Percentiles rank a stretch among this genome's conserved stretches.
Evolutionary conservation across 768 basidiomycete genomes (phyloP).

Genomic region (Mycena epipterygia): DNA sequence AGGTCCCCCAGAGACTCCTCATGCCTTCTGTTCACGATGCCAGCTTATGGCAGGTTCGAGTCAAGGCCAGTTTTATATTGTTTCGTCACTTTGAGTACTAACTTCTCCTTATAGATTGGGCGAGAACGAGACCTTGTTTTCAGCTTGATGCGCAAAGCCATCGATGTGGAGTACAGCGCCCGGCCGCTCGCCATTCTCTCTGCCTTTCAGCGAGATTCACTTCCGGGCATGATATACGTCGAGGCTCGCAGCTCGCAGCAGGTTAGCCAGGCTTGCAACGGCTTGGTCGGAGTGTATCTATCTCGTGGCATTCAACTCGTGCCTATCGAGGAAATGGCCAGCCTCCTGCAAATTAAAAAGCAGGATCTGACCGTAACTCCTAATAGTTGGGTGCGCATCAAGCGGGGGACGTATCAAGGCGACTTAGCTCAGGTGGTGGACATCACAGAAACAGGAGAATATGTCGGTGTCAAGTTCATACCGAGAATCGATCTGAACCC

Average conservation of each 20-base stretch:
- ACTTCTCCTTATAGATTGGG: conserved; percentile 73
- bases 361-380: conserved; percentile 87
- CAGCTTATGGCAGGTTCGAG: conserved; percentile 94
- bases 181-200: conserved; percentile 90
- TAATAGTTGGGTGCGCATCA: conserved; percentile 96
- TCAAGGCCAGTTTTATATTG: conserved; percentile 71
- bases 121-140: conserved; percentile 94
- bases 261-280: conserved; percentile 87
- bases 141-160: conserved; percentile 94
- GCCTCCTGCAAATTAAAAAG: conserved; percentile 95
- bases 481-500: conserved; percentile 98
- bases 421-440: conserved; percentile 97
- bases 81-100: neutral
- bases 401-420: conserved; percentile 92
- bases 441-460: conserved; percentile 93
- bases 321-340: conserved; percentile 98
- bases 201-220: conserved; percentile 95
- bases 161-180: conserved; percentile 84
- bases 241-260: conserved; percentile 92
- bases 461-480: conserved; percentile 92
- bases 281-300: conserved; percentile 93
- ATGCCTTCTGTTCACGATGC: conserved; percentile 99
- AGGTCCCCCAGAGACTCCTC: conserved; percentile 90
- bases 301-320: conserved; percentile 87
- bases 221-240: conserved; percentile 96